Conservation (phyloP, 495 filamentous ascomycete species). For the Penicillium canariense region DNA sequence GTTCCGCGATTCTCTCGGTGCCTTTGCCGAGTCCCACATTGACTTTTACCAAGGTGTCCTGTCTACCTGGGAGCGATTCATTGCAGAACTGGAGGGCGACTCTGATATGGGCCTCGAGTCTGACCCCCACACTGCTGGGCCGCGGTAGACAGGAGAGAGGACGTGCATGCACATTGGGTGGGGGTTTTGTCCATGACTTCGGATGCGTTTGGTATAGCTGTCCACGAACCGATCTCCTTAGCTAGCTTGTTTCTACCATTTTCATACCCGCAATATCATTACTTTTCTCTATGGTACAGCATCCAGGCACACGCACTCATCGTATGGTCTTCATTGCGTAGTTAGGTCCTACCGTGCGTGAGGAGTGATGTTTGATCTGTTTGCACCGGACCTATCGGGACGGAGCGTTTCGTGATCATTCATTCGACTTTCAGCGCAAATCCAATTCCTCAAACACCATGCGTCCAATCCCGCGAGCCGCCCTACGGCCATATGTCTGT, state of each 20-base stretch:
- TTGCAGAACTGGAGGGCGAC: conserved; percentile 81
- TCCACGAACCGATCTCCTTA: conserved; percentile 13
- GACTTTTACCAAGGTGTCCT: conserved; percentile 78
- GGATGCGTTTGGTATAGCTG: conserved; percentile 18
- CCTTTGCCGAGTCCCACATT: conserved; percentile 80
- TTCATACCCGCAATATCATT: conserved; percentile 29
- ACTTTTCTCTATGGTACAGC: no score
- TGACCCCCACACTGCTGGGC: conserved; percentile 13
- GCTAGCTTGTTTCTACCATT: conserved; percentile 19
- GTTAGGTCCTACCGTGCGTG: neutral
- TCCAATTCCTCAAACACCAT: conserved; percentile 27
- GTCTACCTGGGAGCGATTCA: conserved; percentile 85
- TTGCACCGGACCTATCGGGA: conserved; percentile 15
- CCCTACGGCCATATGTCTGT: conserved; percentile 42
- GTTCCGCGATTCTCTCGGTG: conserved; percentile 82
- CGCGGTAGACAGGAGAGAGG: conserved; percentile 3
- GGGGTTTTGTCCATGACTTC: neutral
- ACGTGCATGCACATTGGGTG: neutral
- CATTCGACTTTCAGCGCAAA: conserved; percentile 13
- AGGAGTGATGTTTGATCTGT: conserved; percentile 25
- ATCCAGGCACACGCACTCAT: no score
- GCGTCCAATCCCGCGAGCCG: conserved; percentile 34
- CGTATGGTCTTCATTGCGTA: no score
- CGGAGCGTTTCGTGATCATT: conserved; percentile 14
- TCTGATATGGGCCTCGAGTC: conserved; percentile 21